Base-by-base conservation (phyloP, 164 flowering plant species). In the Liriodendron chinense region DNA sequence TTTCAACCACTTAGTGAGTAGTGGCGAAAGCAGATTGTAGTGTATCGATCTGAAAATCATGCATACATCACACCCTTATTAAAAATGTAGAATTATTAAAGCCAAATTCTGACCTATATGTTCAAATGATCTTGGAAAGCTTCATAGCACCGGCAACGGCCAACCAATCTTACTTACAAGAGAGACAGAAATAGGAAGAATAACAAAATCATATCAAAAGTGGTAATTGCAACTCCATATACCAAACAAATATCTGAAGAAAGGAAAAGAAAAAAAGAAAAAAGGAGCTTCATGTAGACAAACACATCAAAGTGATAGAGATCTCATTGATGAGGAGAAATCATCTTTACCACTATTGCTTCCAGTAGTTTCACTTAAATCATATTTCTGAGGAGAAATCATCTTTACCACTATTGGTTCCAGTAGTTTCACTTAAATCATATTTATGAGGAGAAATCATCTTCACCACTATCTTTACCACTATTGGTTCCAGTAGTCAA, bases 351-450 rank as follows among this genome's bases (percentile, higher is more conserved):
- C 79, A n/a, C 48, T 21, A 71, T 74, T 71, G 26, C 66, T 78
- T 76, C 34, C 73, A 47, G 59, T 28, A 53, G 73, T 68, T 72
- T 64, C 82, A 25, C 49, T 28, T 10, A 76, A 28, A n/a, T n/a
- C n/a, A n/a, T n/a, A n/a, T n/a, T n/a, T n/a, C n/a, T 47, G 23
- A 47, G 34, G 23, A 43, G 22, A 26, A 59, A 69, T 71, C 18
- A 47, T 68, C 64, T 49, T 12, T 79, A 74, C 80, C 79, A n/a
- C 48, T 21, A 71, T 74, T 71, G 26, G 70, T 78, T 76, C 34
- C 73, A 47, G 59, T 28, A 53, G 73, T 68, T 72, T 64, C 82
- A 25, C 49, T 28, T 10, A 76, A 28, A n/a, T n/a, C n/a, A n/a
- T n/a, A n/a, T n/a, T n/a, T n/a, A n/a, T 47, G 23, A 47, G 34